These are phyloP conservation scores for Melampsora larici-populina DNA, from an alignment of 1,284 basidiomycete species.

Conservation along the genomic window DNA sequence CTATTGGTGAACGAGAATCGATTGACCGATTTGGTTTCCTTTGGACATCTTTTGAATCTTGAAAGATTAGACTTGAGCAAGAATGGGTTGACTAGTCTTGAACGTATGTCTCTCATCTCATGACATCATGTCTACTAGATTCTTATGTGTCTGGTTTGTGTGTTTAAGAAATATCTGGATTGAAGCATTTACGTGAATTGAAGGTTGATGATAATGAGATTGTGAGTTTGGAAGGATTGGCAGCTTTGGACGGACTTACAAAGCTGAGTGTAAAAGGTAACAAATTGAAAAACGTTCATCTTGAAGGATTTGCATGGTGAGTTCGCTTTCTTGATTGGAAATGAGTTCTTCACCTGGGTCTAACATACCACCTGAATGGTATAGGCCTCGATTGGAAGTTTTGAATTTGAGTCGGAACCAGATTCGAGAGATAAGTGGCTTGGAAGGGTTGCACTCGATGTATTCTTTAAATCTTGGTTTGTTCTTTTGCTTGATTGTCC, in stretches of 20 bases:
- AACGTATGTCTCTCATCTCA: conserved; percentile 62
- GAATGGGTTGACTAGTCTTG: conserved; percentile 81
- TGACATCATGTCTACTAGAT: conserved; percentile 39
- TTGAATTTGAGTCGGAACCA: conserved; percentile 77
- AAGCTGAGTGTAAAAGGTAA: conserved; percentile 81
- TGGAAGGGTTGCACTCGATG: conserved; percentile 65
- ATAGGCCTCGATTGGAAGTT: conserved; percentile 73
- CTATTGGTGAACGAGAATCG: conserved; percentile 77
- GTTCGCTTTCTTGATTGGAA: conserved; percentile 51
- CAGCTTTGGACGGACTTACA: conserved; percentile 71
- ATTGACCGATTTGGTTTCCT: conserved; percentile 81
- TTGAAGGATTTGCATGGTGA: conserved; percentile 67
- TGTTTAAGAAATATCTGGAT: conserved; percentile 69
- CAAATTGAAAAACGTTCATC: conserved; percentile 65
- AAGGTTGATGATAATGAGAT: conserved; percentile 82
- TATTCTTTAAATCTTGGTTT: conserved; percentile 74
- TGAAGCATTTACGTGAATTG: conserved; percentile 81
- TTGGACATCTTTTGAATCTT: conserved; percentile 77
- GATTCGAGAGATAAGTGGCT: conserved; percentile 63
- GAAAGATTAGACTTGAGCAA: conserved; percentile 85
- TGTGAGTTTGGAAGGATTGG: conserved; percentile 70
- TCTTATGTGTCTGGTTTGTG: background rate
- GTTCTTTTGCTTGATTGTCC: conserved; percentile 51
- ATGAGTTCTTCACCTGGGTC: background rate
- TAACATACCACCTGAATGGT: conserved; percentile 44